These are phyloP conservation scores for Casaregolazyma suthepensis DNA, from an alignment of 1,139 yeast genomes.

Conservation along the genomic window DNA sequence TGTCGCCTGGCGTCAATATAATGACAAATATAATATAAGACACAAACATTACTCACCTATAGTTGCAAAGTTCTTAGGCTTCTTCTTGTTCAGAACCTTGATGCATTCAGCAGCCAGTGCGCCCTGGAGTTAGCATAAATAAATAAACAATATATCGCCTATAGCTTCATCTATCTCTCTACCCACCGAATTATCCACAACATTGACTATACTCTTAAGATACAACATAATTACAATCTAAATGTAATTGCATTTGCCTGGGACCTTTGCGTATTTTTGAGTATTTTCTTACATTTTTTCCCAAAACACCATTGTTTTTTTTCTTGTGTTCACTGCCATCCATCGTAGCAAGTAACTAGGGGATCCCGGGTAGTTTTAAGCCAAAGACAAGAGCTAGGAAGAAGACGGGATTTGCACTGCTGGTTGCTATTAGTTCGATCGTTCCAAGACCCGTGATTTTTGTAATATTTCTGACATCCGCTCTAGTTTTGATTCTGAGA, in stretches of 20 bases:
- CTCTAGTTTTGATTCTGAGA: neutral
- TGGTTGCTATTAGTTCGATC: neutral
- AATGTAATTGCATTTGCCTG: neutral
- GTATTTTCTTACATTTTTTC: neutral
- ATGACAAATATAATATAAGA: neutral
- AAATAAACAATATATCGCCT: too few relatives aligned
- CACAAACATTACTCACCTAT: conserved; percentile 44
- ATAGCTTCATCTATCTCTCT: neutral
- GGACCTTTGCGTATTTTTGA: neutral
- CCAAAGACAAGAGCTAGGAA: neutral
- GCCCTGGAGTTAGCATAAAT: conserved; percentile 39
- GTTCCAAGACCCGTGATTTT: neutral
- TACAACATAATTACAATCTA: conserved; percentile 53
- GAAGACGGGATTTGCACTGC: neutral
- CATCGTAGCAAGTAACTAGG: neutral
- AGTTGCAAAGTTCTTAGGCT: conserved; percentile 74
- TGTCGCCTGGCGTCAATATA: conserved; percentile 42
- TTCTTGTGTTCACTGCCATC: neutral
- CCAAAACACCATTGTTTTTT: neutral
- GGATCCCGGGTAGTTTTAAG: neutral
- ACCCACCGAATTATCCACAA: conserved; percentile 73
- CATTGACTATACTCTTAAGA: conserved; percentile 80
- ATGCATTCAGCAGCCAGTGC: conserved; percentile 95
- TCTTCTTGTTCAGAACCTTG: conserved; percentile 76
- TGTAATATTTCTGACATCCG: neutral